Evolutionary conservation across 768 basidiomycete genomes (phyloP), one percentile per base, ranked within the genome.

Genomic region (Porpolomopsis calyptriformis): DNA sequence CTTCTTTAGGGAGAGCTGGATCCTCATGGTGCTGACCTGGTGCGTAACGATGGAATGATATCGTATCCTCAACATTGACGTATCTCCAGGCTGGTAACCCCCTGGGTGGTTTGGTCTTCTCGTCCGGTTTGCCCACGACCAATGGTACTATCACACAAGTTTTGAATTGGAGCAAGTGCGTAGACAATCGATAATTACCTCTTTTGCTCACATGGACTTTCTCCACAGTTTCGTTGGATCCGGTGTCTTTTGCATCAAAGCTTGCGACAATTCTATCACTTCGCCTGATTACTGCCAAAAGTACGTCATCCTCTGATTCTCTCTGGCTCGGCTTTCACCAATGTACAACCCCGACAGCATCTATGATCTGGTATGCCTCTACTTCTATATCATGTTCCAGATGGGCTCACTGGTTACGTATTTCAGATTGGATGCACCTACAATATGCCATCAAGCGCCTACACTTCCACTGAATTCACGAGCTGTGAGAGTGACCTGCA

Each of bases 61-160:
- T 37, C 27, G 33, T 36, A 40, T 2, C n/a, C 23, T 16, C n/a
- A 12, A 18, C 1, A 18, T 22, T 10, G 42, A 67, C 49, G 22
- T 46, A 31, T 20, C 33, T 38, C n/a, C 43, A 43, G 49, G 46
- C 57, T 57, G 39, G 6, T 48, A 73, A 81, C 26, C 51, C 51
- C 4, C 45, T 84, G 23, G 86, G 86, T 52, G 85, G 78, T 29
- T 64, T 88, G 9, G 54, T 86, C 24, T 89, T 77, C 60, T 78
- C 82, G 1, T 80, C 74, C 54, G 66, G 65, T 7, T 84, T 33
- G 20, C 26, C 35, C 4, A 41, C 26, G 44, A 12, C 44, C 40
- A 46, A 49, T 10, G 29, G 40, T 19, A 24, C 41, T 3, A 45
- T 42, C 27, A 48, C 59, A 8, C 82, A 84, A 55, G 65, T 77